A percentile compares a stretch with the other conserved stretches of the same genome.
Conservation (phyloP, 2,329 filamentous ascomycete genomes). For the Penicillium thymicola region DNA sequence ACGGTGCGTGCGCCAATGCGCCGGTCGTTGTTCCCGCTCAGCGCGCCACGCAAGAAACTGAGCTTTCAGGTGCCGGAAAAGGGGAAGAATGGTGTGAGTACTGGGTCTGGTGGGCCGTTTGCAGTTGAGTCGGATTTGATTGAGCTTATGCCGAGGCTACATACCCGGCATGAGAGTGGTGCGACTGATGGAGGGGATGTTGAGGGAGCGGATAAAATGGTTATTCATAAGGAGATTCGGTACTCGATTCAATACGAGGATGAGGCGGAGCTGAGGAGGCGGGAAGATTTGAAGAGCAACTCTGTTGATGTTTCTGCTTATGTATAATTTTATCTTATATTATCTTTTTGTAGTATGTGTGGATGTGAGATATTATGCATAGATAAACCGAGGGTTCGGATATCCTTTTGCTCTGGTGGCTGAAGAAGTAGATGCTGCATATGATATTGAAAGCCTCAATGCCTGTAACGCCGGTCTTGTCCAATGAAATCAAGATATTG, state of each 20-base stretch:
- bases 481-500: neutral
- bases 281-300: slow-evolving; percentile 4
- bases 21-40: slow-evolving; percentile 16
- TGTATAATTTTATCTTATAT: slow-evolving; percentile 8
- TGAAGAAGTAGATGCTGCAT: neutral
- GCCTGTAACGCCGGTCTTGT: slow-evolving; percentile 2
- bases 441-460: neutral
- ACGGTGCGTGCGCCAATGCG: slow-evolving; percentile 1
- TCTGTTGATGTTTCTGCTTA: slow-evolving; percentile 17
- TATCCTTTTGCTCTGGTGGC: neutral
- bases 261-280: slow-evolving; percentile 16
- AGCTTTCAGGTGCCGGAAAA: neutral
- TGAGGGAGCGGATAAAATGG: slow-evolving; percentile 25
- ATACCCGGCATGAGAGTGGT: slow-evolving; percentile 3
- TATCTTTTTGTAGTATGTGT: neutral
- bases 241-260: slow-evolving; percentile 30
- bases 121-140: slow-evolving; percentile 12
- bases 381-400: too few relatives aligned
- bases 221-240: slow-evolving; percentile 35
- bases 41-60: neutral
- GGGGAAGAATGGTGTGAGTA: neutral
- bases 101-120: neutral
- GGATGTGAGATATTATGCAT: neutral
- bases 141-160: slow-evolving; percentile 16
- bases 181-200: slow-evolving; percentile 15